Evolutionary conservation across 257 asterid species (phyloP).

Genomic region (Datura wrightii): DNA sequence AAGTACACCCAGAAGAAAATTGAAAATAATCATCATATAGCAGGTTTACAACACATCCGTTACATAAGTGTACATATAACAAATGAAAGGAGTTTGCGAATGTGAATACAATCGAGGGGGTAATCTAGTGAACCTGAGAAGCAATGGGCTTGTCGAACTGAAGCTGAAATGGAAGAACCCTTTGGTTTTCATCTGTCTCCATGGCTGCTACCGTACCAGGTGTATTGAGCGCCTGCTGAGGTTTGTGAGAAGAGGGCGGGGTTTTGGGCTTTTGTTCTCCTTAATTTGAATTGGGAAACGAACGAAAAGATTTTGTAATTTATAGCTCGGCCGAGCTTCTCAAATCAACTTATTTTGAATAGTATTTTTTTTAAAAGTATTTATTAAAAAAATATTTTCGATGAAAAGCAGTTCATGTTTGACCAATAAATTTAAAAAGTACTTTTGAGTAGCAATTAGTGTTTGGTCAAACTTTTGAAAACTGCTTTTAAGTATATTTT

Average conservation of each 20-base stretch:
- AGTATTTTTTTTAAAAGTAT: no score
- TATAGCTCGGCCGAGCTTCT: no score
- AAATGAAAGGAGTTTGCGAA: no score
- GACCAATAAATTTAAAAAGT: no score
- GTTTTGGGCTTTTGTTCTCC: not conserved
- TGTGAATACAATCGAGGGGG: not conserved
- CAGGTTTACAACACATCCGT: not conserved
- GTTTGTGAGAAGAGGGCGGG: not conserved
- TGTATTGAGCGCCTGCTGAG: not conserved
- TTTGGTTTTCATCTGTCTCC: constrained; percentile 64
- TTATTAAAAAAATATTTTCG: no score
- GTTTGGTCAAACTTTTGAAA: no score
- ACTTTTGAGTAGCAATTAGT: no score
- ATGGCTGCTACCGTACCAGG: constrained; percentile 31
- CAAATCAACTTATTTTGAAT: no score
- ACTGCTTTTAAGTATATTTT: no score
- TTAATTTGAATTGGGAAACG: not conserved
- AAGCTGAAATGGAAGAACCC: constrained; percentile 79
- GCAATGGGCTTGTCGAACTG: constrained; percentile 93
- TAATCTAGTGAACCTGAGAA: constrained; percentile 57
- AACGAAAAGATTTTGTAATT: no score
- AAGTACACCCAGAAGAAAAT: constrained; percentile 27
- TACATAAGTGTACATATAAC: not conserved
- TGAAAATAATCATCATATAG: constrained; percentile 28
- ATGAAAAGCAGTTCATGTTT: no score